phyloP scores from a whole-genome alignment of 208 protist genomes.

The Trypanosoma cruzi region DNA sequence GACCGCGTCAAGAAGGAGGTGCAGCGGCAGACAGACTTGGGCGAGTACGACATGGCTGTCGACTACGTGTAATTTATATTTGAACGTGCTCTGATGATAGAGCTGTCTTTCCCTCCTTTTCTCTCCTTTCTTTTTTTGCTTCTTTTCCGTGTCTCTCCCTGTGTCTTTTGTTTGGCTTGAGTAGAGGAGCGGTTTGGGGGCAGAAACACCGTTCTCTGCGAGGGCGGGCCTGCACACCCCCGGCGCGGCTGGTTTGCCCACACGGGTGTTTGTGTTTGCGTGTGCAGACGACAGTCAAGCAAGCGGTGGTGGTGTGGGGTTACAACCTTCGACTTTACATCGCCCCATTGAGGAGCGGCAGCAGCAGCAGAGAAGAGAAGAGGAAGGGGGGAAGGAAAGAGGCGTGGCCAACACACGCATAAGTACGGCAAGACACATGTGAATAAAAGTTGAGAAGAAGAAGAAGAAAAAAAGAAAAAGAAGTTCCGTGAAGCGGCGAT shows the following conservation, averaged over 20 bases:
- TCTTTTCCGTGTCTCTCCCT: neutral
- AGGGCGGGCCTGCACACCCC: neutral
- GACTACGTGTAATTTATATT: constrained; percentile 42
- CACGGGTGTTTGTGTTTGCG: neutral
- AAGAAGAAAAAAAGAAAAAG: too few relatives aligned
- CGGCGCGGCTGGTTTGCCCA: neutral
- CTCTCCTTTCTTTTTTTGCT: neutral
- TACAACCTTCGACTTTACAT: too few relatives aligned
- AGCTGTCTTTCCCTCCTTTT: neutral
- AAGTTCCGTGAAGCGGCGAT: too few relatives aligned
- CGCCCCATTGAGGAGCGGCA: too few relatives aligned
- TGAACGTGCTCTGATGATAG: too few relatives aligned
- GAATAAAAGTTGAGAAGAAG: too few relatives aligned
- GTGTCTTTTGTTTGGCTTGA: too few relatives aligned
- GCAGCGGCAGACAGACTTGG: constrained; percentile 28
- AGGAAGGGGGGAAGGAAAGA: too few relatives aligned
- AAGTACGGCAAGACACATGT: too few relatives aligned
- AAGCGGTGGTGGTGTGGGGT: neutral
- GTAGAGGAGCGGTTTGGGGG: too few relatives aligned
- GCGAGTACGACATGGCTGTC: constrained; percentile 41
- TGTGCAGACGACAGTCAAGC: neutral
- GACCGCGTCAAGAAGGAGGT: constrained; percentile 49
- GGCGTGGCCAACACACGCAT: too few relatives aligned
- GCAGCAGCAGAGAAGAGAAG: too few relatives aligned
- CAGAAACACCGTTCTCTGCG: neutral